Conservation (phyloP, 177 flowering plant species). For the Vitis hybrid region DNA sequence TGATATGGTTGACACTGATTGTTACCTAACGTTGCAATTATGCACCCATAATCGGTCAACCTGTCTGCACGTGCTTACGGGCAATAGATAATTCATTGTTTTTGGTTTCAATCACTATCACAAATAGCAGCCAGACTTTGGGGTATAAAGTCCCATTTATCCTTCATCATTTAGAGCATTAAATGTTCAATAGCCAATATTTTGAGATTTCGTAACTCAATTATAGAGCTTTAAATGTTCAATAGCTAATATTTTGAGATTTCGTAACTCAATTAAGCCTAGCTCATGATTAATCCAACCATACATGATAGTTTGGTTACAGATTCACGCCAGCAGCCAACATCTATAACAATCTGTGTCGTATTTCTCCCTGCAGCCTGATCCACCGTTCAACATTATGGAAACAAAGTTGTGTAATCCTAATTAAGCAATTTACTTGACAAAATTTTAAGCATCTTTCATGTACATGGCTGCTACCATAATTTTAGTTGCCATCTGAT, state of each 20-base stretch:
- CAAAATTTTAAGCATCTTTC: neutral
- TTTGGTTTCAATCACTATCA: neutral
- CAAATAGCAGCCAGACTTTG: neutral
- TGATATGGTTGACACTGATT: constrained; percentile 1
- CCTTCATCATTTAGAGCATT: neutral
- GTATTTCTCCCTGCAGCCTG: too few species aligned
- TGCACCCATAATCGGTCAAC: neutral
- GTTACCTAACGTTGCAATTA: constrained; percentile 2
- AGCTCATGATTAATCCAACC: too few species aligned
- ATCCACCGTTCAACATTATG: too few species aligned
- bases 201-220: too few species aligned
- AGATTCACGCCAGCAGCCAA: too few species aligned
- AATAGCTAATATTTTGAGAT: too few species aligned
- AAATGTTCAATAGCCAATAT: too few species aligned
- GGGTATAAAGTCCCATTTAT: neutral
- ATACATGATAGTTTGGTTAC: too few species aligned
- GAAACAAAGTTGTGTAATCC: neutral
- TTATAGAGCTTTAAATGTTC: too few species aligned
- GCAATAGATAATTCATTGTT: neutral
- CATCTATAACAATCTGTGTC: too few species aligned
- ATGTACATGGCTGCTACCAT: neutral
- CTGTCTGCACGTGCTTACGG: neutral
- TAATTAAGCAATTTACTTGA: neutral
- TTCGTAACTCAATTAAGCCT: too few species aligned
- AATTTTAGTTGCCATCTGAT: too few species aligned